Evolutionary conservation across 805 yeast species (phyloP).

Genomic region (Candida piceae): DNA sequence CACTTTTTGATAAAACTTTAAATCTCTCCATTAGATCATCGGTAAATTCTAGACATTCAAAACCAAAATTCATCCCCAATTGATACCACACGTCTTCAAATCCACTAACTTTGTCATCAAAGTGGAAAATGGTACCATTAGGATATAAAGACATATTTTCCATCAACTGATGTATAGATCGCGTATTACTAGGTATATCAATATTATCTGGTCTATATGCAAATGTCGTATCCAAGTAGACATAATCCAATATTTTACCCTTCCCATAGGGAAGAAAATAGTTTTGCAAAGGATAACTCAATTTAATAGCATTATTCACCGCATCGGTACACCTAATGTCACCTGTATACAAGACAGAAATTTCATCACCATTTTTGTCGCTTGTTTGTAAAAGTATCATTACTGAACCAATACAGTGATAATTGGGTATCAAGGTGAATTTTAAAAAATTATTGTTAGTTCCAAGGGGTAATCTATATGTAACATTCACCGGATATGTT

Average conservation of each 20-base stretch:
- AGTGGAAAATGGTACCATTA: constrained; percentile 9
- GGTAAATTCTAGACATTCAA: constrained; percentile 3
- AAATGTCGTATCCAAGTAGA: constrained; percentile 20
- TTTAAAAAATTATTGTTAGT: not conserved
- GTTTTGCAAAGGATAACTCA: not conserved
- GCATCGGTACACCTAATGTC: constrained; percentile 13
- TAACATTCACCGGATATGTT: constrained; percentile 1
- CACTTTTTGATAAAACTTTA: not conserved
- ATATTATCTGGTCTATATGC: constrained; percentile 9
- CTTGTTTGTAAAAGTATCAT: constrained; percentile 11
- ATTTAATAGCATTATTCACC: constrained; percentile 4
- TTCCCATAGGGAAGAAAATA: not conserved
- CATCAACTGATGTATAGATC: constrained; percentile 8
- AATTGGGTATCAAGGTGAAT: constrained; percentile 14
- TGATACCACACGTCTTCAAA: constrained; percentile 20
- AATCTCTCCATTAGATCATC: not conserved
- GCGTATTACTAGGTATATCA: constrained; percentile 10
- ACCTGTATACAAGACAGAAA: constrained; percentile 13
- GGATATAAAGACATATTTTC: constrained; percentile 11
- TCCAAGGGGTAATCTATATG: not conserved
- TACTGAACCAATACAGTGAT: constrained; percentile 18
- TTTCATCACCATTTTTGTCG: not conserved
- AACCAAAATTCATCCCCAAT: constrained; percentile 1
- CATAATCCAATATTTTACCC: constrained; percentile 2
- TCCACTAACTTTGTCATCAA: constrained; percentile 10